phyloP scores from a whole-genome alignment of 2,329 filamentous ascomycete genomes.

The Pestalotiopsis sp. region DNA sequence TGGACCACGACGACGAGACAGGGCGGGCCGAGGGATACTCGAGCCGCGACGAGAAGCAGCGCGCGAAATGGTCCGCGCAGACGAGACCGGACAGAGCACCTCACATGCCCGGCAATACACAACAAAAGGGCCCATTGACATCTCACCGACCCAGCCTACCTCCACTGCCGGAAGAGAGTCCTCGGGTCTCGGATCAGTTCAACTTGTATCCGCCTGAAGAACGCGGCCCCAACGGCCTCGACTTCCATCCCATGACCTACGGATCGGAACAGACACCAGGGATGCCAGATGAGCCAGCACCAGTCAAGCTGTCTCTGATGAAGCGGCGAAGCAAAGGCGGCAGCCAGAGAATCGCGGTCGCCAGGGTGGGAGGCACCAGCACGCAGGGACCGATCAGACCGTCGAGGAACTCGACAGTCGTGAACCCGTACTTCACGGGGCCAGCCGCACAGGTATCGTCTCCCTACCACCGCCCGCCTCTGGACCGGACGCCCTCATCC shows the following conservation, averaged over 20 bases:
- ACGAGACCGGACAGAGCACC: not conserved
- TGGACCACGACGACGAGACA: conserved; percentile 1
- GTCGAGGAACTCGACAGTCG: not conserved
- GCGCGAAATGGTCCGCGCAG: not conserved
- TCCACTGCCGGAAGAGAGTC: conserved; percentile 3
- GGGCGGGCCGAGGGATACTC: not conserved
- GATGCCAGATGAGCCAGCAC: not conserved
- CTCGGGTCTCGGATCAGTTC: conserved; percentile 5
- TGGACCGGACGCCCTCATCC: not conserved
- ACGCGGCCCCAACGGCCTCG: not conserved
- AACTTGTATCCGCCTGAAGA: not conserved
- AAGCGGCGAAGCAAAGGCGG: not conserved
- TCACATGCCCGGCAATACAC: not conserved
- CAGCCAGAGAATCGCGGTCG: conserved; percentile 1
- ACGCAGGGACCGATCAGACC: not conserved
- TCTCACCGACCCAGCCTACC: not conserved
- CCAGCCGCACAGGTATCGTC: not conserved
- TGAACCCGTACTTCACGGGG: not conserved
- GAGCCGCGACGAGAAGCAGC: not conserved
- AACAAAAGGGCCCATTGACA: not conserved
- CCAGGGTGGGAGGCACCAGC: not conserved
- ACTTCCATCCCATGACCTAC: not conserved
- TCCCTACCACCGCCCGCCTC: not conserved
- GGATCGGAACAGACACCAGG: not conserved
- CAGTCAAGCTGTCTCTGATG: conserved; percentile 1